phyloP scores from a whole-genome alignment of 768 basidiomycete species.

The Lactarius evosmus region DNA sequence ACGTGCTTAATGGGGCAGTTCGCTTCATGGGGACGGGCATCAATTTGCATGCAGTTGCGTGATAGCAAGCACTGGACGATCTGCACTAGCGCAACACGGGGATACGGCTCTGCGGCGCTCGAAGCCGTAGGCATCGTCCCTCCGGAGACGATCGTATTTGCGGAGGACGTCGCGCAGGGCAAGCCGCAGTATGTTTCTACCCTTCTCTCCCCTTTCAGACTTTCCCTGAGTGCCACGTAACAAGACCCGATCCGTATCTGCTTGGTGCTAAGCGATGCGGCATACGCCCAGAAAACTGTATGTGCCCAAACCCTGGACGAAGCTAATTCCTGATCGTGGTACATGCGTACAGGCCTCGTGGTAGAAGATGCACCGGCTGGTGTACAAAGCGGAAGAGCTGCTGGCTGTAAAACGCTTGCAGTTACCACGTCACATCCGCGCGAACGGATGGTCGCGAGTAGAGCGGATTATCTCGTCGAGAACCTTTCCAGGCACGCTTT shows the following conservation, averaged over 20 bases:
- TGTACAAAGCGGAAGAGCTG: conserved; percentile 70
- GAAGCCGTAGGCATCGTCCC: conserved; percentile 59
- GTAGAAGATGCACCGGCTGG: conserved; percentile 92
- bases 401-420: conserved; percentile 82
- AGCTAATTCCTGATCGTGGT: conserved; percentile 1
- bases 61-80: conserved; percentile 64
- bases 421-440: conserved; percentile 77
- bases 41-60: conserved; percentile 31
- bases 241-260: conserved; percentile 85
- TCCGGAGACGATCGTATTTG: conserved; percentile 72
- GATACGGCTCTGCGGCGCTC: conserved; percentile 73
- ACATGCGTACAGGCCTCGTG: conserved; percentile 58
- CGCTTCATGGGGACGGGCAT: not conserved
- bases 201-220: conserved; percentile 1
- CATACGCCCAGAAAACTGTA: conserved; percentile 60
- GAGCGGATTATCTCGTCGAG: conserved; percentile 65
- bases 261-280: conserved; percentile 73
- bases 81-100: conserved; percentile 79
- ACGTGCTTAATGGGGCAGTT: conserved; percentile 14
- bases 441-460: conserved; percentile 59
- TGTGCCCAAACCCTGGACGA: not conserved
- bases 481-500: conserved; percentile 62
- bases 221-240: conserved; percentile 3
- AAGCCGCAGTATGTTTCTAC: conserved; percentile 61
- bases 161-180: conserved; percentile 79